Percentiles rank a stretch among this genome's conserved stretches.
phyloP scores from a whole-genome alignment of 495 filamentous ascomycete species.

The Xylaria nigripes region DNA sequence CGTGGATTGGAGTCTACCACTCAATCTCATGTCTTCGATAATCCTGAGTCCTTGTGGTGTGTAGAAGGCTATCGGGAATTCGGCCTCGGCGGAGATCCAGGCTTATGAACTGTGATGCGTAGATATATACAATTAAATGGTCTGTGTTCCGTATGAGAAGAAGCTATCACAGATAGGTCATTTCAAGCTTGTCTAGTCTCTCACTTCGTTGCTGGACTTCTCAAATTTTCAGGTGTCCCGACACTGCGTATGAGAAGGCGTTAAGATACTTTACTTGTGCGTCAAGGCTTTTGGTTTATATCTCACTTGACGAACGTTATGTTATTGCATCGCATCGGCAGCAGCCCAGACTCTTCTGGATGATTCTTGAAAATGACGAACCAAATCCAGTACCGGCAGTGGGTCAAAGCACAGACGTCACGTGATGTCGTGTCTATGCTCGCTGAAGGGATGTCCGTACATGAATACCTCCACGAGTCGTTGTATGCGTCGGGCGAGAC shows the following conservation, averaged over 20 bases:
- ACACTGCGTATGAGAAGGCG: background rate
- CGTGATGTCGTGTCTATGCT: background rate
- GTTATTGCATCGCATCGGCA: background rate
- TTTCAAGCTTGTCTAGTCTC: background rate
- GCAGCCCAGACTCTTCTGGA: background rate
- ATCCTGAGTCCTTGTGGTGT: background rate
- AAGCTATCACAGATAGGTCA: background rate
- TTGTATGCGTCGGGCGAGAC: too few relatives aligned
- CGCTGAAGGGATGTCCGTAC: too few relatives aligned
- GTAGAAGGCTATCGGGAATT: background rate
- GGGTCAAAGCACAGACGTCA: background rate
- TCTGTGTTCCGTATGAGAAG: too few relatives aligned
- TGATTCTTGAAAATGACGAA: background rate
- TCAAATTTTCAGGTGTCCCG: background rate
- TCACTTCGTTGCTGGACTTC: background rate
- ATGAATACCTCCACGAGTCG: too few relatives aligned
- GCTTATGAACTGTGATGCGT: too few relatives aligned
- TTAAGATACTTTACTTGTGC: background rate
- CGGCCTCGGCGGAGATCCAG: too few relatives aligned
- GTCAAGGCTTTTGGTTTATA: background rate
- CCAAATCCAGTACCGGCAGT: background rate
- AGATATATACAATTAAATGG: too few relatives aligned
- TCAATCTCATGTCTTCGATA: conserved; percentile 2
- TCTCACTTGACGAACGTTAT: background rate
- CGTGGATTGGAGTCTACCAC: background rate